Percentiles rank a stretch among this genome's conserved stretches.
Evolutionary conservation across 179 eudicot species (phyloP).

Genomic region (Heliamphora pulchella): DNA sequence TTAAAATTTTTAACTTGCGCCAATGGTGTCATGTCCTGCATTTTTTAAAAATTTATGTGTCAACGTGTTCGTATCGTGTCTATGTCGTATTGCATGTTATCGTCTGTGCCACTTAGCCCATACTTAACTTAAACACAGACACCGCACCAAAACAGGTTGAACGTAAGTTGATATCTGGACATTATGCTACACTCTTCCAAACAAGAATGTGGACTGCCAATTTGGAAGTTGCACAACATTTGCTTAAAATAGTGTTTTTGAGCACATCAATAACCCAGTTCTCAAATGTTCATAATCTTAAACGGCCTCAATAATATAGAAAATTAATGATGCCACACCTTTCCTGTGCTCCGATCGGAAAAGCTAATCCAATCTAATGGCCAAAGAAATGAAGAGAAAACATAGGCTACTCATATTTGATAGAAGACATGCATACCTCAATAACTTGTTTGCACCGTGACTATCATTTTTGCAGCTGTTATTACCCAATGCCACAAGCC

Average conservation of each 20-base stretch:
- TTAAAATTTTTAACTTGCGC: too few relatives aligned
- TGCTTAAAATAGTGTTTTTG: not conserved
- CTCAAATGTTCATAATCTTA: not conserved
- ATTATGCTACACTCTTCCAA: not conserved
- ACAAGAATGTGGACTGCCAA: not conserved
- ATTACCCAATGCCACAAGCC: not conserved
- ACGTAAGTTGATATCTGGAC: too few relatives aligned
- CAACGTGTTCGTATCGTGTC: too few relatives aligned
- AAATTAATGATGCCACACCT: not conserved
- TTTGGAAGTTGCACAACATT: not conserved
- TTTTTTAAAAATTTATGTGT: too few relatives aligned
- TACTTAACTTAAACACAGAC: too few relatives aligned
- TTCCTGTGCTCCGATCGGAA: not conserved
- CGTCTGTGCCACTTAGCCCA: too few relatives aligned
- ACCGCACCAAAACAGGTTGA: too few relatives aligned
- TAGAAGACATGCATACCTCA: not conserved
- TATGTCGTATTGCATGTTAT: too few relatives aligned
- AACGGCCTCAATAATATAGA: not conserved
- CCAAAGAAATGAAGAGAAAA: conserved; percentile 7
- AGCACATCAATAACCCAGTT: not conserved
- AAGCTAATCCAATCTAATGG: not conserved
- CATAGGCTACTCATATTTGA: not conserved
- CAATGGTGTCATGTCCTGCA: too few relatives aligned
- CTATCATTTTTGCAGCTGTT: not conserved
- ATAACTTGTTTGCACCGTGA: not conserved